A percentile compares a stretch with the other conserved stretches of the same genome.
Evolutionary conservation across 2,329 filamentous ascomycete genomes (phyloP).

Genomic region (Xylariales sp.): DNA sequence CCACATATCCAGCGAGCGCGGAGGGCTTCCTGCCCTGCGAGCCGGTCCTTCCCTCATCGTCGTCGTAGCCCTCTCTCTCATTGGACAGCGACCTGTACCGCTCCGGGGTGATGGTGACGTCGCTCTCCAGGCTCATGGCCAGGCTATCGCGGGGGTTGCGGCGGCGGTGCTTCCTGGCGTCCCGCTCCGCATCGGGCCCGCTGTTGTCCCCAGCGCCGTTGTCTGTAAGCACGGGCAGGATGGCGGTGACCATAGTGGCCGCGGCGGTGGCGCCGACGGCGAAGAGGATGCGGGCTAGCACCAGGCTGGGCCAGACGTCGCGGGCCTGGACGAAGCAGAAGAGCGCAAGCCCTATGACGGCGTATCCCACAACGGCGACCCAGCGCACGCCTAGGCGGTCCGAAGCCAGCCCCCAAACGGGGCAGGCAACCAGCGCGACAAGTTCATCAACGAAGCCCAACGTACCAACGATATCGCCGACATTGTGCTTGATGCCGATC

Average conservation of each 20-base stretch:
- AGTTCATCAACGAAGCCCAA: constrained; percentile 82
- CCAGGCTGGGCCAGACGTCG: constrained; percentile 83
- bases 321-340: constrained; percentile 78
- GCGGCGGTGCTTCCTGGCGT: constrained; percentile 13
- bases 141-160: constrained; percentile 51
- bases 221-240: constrained; percentile 69
- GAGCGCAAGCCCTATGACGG: constrained; percentile 73
- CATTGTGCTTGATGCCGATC: constrained; percentile 66
- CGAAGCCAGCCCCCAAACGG: constrained; percentile 72
- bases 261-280: constrained; percentile 88
- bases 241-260: constrained; percentile 95
- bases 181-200: constrained; percentile 17
- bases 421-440: constrained; percentile 75
- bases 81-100: constrained; percentile 38
- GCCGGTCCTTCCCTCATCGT: constrained; percentile 15
- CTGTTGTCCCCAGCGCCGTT: constrained; percentile 29
- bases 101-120: constrained; percentile 70
- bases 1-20: constrained; percentile 80
- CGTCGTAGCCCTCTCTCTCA: constrained; percentile 13
- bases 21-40: constrained; percentile 41
- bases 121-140: constrained; percentile 66
- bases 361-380: constrained; percentile 74
- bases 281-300: constrained; percentile 82
- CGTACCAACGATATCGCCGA: constrained; percentile 79
- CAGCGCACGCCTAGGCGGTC: constrained; percentile 72